Evolutionary conservation across 495 filamentous ascomycete genomes (phyloP).

Genomic region (Lepraria neglecta): DNA sequence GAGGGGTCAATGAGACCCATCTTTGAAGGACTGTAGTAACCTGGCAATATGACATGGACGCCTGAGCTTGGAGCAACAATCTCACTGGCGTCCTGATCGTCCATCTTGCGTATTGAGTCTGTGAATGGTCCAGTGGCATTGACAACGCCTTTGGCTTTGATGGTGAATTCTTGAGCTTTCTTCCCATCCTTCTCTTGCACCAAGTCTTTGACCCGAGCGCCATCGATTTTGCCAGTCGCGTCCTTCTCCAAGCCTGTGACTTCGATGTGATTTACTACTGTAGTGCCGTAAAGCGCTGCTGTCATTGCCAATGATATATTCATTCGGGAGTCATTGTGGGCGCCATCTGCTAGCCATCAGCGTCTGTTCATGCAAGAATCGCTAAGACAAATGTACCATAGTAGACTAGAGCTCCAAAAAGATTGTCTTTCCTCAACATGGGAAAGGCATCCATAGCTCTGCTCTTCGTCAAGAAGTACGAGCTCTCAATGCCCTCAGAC

Average conservation of each 20-base stretch:
- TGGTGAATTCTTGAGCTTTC: constrained; percentile 55
- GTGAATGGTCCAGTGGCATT: constrained; percentile 97
- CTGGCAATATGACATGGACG: constrained; percentile 90
- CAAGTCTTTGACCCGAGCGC: constrained; percentile 71
- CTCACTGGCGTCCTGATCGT: constrained; percentile 64
- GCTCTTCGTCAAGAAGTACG: constrained; percentile 90
- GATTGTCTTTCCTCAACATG: constrained; percentile 84
- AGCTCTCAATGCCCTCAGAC: constrained; percentile 92
- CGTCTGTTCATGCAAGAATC: not conserved
- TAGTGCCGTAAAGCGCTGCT: constrained; percentile 85
- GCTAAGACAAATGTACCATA: constrained; percentile 51
- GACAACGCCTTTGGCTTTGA: constrained; percentile 86
- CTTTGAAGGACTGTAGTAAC: constrained; percentile 88
- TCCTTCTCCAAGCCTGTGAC: constrained; percentile 81
- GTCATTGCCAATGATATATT: constrained; percentile 96
- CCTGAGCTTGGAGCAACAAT: constrained; percentile 93
- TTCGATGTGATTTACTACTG: constrained; percentile 89
- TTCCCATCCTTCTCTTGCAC: constrained; percentile 55
- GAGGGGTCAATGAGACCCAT: constrained; percentile 96
- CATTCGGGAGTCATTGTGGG: constrained; percentile 98
- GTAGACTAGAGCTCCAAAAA: constrained; percentile 91
- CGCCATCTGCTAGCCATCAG: constrained; percentile 58
- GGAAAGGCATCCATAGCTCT: constrained; percentile 94
- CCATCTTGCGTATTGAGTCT: constrained; percentile 87
- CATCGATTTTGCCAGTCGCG: constrained; percentile 66